Evolutionary conservation across 352 stramenopile genomes (phyloP), one percentile per base, ranked within the genome.

Genomic region (Pythium angustatum): DNA sequence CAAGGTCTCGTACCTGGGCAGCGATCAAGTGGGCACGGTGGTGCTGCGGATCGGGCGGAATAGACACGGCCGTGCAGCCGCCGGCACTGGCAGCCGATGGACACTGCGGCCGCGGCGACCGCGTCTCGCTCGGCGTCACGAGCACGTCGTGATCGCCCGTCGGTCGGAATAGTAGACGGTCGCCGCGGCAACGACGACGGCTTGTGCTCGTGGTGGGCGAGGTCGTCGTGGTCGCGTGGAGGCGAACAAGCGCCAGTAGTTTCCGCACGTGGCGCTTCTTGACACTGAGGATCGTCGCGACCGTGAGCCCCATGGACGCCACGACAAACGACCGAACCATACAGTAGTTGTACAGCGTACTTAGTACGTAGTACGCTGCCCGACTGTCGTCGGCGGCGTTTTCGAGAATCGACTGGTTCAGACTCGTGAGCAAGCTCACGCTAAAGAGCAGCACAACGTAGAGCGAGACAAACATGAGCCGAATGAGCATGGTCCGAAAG

Each of bases 401-500:
- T 17, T 36, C 30, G 8, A 63, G 45, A 34, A 63, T 63, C 44
- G 56, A 34, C 31, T 60, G 44, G 47, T 55, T 64, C 12, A 64
- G 17, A 41, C 53, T 63, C 28, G 62, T 64, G 15, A 77, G 50
- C 36, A 69, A 22, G 31, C 38, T 60, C 45, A 64, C 56, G 28
- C 50, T 28, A 28, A 72, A 77, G 40, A 70, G 68, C 33, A 72
- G 14, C 26, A 72, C 58, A 26, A 65, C 58, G 44, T 75, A 77
- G n/a, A 66, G 47, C 43, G 66, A 57, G 28, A 77, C 43, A 28
- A 56, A 38, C 34, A 77, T 44, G 30, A 75, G 66, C 5, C 70
- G 66, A n/a, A 75, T 41, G 48, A 77, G 58, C 62, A 72, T 74
- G 5, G 54, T 36, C 21, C 66, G 66, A 12, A 77, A 77, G 31